A percentile compares a stretch with the other conserved stretches of the same genome.
phyloP scores from a whole-genome alignment of 768 basidiomycete species.

The Trametes coccinea region DNA sequence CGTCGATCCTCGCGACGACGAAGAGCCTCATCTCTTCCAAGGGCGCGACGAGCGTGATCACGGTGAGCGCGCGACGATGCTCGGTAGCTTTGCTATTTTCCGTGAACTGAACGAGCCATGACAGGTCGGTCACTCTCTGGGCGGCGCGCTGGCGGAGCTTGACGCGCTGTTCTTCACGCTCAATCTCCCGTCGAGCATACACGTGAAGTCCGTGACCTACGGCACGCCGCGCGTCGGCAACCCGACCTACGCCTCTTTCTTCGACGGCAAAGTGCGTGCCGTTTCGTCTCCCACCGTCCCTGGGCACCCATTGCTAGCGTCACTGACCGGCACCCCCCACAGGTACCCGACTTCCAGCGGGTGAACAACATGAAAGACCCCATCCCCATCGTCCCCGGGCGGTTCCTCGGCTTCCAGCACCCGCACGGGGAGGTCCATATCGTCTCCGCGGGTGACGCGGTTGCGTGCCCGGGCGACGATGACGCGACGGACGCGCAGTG shows the following conservation, averaged over 20 bases:
- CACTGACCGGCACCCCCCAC: slow-evolving; percentile 27
- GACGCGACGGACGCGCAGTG: slow-evolving; percentile 55
- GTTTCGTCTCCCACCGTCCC: neutral
- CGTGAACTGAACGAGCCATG: neutral
- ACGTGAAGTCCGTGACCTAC: slow-evolving; percentile 47
- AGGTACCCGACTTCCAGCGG: slow-evolving; percentile 30
- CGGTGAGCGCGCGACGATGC: slow-evolving; percentile 29
- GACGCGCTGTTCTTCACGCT: slow-evolving; percentile 33
- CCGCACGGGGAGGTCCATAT: slow-evolving; percentile 58
- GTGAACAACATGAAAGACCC: slow-evolving; percentile 42
- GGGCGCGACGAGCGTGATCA: slow-evolving; percentile 42
- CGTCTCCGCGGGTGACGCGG: slow-evolving; percentile 34
- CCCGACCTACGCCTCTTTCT: slow-evolving; percentile 34
- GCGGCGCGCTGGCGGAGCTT: slow-evolving; percentile 34
- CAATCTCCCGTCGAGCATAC: slow-evolving; percentile 31
- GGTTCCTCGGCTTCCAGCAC: slow-evolving; percentile 50
- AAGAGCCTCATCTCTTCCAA: slow-evolving; percentile 40
- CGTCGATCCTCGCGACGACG: slow-evolving; percentile 45
- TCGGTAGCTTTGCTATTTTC: too few species aligned
- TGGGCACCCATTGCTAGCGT: slow-evolving; percentile 32
- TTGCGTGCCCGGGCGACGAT: slow-evolving; percentile 53
- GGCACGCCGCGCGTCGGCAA: slow-evolving; percentile 57
- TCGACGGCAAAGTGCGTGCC: slow-evolving; percentile 44
- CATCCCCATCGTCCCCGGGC: slow-evolving; percentile 58
- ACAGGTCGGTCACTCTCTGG: slow-evolving; percentile 36